A percentile compares a stretch with the other conserved stretches of the same genome.
These are phyloP conservation scores for Septoria linicola DNA, from an alignment of 2,329 filamentous ascomycete species.

Conservation along the genomic window DNA sequence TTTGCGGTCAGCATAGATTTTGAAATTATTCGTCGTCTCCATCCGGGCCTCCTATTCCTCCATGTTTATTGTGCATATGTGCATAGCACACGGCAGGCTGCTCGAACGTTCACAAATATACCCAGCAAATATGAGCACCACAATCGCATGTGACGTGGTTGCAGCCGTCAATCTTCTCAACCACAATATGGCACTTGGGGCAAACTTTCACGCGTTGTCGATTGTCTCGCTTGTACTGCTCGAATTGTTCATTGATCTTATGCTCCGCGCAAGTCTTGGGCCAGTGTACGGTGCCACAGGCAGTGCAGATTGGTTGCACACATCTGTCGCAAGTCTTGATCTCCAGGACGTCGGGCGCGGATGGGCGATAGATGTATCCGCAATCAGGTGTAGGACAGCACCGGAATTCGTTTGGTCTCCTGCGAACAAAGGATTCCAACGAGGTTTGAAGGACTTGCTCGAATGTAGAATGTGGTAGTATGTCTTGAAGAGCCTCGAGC, in stretches of 20 bases:
- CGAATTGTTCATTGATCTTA: neutral
- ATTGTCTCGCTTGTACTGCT: neutral
- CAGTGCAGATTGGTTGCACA: neutral
- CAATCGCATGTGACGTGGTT: conserved; percentile 1
- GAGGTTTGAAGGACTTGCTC: neutral
- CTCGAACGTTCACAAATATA: neutral
- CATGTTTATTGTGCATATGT: neutral
- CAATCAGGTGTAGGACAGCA: conserved; percentile 6
- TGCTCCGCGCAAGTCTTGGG: conserved; percentile 2
- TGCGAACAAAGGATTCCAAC: neutral
- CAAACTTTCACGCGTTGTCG: neutral
- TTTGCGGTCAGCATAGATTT: too few species aligned
- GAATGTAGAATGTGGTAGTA: neutral
- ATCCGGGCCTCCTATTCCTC: neutral
- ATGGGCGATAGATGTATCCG: conserved; percentile 4
- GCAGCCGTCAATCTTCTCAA: conserved; percentile 7
- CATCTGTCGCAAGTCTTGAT: too few species aligned
- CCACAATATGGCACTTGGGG: neutral
- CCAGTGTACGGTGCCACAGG: conserved; percentile 1
- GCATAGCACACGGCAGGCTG: neutral
- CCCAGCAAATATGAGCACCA: conserved; percentile 4
- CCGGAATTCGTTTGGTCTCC: neutral
- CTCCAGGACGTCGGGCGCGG: too few species aligned
- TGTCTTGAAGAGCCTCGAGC: neutral
- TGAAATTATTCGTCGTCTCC: too few species aligned